These are phyloP conservation scores for Sugiyamaella marilandica DNA, from an alignment of 805 yeast genomes.

Conservation along the genomic window DNA sequence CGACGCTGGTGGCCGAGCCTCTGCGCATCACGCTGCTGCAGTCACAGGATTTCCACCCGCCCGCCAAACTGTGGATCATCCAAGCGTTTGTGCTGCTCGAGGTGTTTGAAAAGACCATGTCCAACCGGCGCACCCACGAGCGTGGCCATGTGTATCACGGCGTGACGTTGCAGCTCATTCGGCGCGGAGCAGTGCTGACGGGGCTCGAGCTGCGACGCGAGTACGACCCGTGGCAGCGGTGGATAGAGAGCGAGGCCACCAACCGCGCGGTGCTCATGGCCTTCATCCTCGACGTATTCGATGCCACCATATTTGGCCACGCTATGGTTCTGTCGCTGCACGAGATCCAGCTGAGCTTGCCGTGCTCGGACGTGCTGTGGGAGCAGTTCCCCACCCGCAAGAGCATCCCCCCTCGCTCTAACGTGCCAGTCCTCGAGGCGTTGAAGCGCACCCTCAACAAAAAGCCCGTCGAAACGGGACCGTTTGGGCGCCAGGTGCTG, in stretches of 20 bases:
- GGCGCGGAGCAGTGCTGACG: conserved; percentile 65
- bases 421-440: conserved; percentile 46
- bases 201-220: conserved; percentile 18
- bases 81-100: conserved; percentile 73
- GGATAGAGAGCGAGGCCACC: conserved; percentile 78
- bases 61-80: conserved; percentile 69
- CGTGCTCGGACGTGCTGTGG: conserved; percentile 62
- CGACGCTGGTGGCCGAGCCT: conserved; percentile 48
- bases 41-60: conserved; percentile 68
- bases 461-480: conserved; percentile 41
- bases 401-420: conserved; percentile 17
- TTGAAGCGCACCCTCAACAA: conserved; percentile 56
- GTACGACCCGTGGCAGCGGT: conserved; percentile 46
- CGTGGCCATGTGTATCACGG: conserved; percentile 84
- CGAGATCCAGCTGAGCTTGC: conserved; percentile 57
- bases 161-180: conserved; percentile 69
- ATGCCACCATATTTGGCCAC: conserved; percentile 78
- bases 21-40: conserved; percentile 67
- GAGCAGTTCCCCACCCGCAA: conserved; percentile 31
- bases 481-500: conserved; percentile 63
- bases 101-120: conserved; percentile 69
- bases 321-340: conserved; percentile 53
- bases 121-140: conserved; percentile 67
- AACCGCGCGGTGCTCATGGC: conserved; percentile 78
- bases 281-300: conserved; percentile 72